phyloP scores from a whole-genome alignment of 805 yeast species.

The Sungouiella blattae region DNA sequence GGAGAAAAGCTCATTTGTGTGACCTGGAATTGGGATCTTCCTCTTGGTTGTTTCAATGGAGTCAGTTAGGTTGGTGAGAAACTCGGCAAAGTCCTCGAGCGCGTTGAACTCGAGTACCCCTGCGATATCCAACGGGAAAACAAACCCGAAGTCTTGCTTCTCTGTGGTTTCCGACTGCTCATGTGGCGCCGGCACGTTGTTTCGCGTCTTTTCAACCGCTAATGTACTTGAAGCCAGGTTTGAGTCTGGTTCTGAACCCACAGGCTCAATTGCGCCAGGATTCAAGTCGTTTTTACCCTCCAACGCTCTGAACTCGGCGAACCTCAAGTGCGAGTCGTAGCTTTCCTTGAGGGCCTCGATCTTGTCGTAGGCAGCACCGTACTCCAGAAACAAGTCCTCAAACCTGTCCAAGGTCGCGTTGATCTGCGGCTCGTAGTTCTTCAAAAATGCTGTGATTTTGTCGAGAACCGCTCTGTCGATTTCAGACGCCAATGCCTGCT shows the following conservation, averaged over 20 bases:
- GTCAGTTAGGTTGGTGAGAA: slow-evolving; percentile 21
- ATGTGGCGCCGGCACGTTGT: background rate
- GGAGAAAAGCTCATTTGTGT: slow-evolving; percentile 35
- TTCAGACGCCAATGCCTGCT: slow-evolving; percentile 25
- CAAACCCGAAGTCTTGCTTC: slow-evolving; percentile 5
- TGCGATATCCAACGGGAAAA: slow-evolving; percentile 33
- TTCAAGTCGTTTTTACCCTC: background rate
- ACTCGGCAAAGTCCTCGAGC: slow-evolving; percentile 16
- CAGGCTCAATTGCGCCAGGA: too few relatives aligned
- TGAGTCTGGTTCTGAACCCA: too few relatives aligned
- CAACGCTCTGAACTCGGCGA: slow-evolving; percentile 25
- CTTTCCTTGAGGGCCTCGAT: slow-evolving; percentile 29
- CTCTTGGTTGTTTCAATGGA: slow-evolving; percentile 26
- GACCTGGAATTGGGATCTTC: slow-evolving; percentile 39
- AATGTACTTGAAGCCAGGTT: too few relatives aligned
- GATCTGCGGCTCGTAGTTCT: slow-evolving; percentile 34
- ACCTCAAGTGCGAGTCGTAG: slow-evolving; percentile 27
- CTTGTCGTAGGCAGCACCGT: slow-evolving; percentile 19
- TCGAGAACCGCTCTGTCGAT: slow-evolving; percentile 35
- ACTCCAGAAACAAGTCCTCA: slow-evolving; percentile 22
- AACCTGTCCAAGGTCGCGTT: slow-evolving; percentile 20
- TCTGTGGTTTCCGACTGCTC: background rate
- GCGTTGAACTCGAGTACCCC: slow-evolving; percentile 16
- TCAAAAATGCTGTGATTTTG: slow-evolving; percentile 31
- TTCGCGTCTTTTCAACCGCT: too few relatives aligned